Conservation (phyloP, 1,284 basidiomycete genomes). For the Ganoderma leucocontextum region DNA sequence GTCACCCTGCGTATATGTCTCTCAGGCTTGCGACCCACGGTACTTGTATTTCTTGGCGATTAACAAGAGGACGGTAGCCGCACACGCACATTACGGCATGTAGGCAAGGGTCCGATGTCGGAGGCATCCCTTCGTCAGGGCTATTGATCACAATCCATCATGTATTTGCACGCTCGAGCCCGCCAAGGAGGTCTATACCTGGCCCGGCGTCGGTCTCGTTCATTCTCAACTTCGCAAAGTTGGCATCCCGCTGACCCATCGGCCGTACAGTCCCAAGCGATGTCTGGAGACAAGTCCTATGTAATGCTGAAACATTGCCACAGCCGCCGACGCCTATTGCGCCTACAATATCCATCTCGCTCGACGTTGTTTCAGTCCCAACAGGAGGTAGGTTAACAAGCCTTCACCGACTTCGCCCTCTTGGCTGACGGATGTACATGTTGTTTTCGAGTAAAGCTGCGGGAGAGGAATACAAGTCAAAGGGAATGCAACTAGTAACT, state of each 20-base stretch:
- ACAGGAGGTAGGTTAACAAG: neutral
- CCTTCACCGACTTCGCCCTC: neutral
- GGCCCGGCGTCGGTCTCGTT: neutral
- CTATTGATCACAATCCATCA: neutral
- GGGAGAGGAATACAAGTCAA: neutral
- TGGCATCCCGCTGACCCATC: neutral
- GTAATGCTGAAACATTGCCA: neutral
- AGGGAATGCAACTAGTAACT: neutral
- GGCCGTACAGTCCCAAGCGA: neutral
- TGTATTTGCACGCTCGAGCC: neutral
- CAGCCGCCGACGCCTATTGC: neutral
- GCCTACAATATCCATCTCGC: neutral
- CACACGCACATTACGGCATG: neutral
- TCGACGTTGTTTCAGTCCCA: neutral
- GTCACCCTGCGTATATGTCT: neutral
- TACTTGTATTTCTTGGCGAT: neutral
- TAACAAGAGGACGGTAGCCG: neutral
- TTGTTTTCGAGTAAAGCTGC: neutral
- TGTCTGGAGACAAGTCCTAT: neutral
- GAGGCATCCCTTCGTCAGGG: neutral
- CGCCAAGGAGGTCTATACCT: neutral
- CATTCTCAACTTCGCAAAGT: neutral
- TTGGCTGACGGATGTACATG: neutral
- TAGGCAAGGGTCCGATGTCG: neutral
- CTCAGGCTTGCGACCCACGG: neutral